A percentile compares a stretch with the other conserved stretches of the same genome.
Conservation (phyloP, 768 basidiomycete genomes). For the Mycena amicta region DNA sequence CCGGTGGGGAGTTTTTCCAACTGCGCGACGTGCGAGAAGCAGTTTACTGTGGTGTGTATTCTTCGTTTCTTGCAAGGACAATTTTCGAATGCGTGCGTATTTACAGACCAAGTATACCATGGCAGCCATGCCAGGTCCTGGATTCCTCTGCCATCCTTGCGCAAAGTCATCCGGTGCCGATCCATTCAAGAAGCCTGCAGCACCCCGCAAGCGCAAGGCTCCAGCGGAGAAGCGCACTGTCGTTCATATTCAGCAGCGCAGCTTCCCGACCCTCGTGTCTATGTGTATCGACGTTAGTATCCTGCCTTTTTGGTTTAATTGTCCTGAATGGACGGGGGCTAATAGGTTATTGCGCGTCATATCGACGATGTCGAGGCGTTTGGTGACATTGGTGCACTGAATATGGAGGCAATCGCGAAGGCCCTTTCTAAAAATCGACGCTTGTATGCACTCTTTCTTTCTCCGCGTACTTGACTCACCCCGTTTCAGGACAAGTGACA, state of each 20-base stretch:
- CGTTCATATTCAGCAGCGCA: conserved; percentile 67
- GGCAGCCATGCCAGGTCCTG: conserved; percentile 67
- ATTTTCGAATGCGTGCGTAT: neutral
- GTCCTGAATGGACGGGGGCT: neutral
- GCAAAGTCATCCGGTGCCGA: conserved; percentile 76
- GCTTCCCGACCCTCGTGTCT: conserved; percentile 71
- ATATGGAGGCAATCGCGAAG: conserved; percentile 82
- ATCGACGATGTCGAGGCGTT: conserved; percentile 89
- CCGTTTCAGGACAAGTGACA: conserved; percentile 66
- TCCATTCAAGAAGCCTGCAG: conserved; percentile 81
- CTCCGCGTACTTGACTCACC: conserved; percentile 5
- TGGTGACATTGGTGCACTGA: conserved; percentile 85
- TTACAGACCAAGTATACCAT: conserved; percentile 84
- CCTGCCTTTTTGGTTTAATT: neutral
- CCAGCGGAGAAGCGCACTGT: conserved; percentile 70
- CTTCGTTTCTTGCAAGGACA: too few relatives aligned
- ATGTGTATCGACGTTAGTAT: conserved; percentile 75
- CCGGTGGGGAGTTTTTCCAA: conserved; percentile 76
- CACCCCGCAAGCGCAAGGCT: conserved; percentile 62
- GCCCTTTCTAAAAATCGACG: conserved; percentile 80
- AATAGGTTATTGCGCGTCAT: conserved; percentile 79
- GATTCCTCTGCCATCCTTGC: conserved; percentile 85
- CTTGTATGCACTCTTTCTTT: conserved; percentile 57
- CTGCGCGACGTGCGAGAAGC: conserved; percentile 81
- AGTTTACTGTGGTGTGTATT: conserved; percentile 82